Percentiles rank a stretch among this genome's conserved stretches.
phyloP scores from a whole-genome alignment of 371 early-diverging fungal genomes.

The Blakeslea trispora region DNA sequence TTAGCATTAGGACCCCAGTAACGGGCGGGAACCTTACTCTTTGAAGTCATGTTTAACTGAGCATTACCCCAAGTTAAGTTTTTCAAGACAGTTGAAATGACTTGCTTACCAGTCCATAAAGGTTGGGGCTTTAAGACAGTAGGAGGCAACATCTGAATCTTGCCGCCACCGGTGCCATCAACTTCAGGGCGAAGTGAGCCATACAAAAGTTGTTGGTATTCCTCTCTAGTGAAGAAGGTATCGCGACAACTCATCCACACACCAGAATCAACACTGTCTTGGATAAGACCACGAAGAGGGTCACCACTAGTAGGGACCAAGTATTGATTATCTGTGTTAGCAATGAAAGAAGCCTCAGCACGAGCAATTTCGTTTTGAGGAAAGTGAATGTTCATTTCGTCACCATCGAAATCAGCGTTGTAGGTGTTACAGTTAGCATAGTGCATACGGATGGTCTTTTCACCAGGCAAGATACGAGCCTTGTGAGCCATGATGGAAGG shows the following conservation, averaged over 20 bases:
- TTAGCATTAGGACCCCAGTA: constrained; percentile 94
- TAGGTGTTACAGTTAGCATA: constrained; percentile 98
- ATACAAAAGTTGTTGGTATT: constrained; percentile 95
- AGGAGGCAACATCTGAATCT: constrained; percentile 81
- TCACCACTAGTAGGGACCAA: constrained; percentile 97
- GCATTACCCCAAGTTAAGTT: constrained; percentile 66
- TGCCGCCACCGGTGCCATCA: constrained; percentile 71
- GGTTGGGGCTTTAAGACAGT: constrained; percentile 86
- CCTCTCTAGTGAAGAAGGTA: constrained; percentile 87
- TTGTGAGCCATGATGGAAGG: constrained; percentile 99
- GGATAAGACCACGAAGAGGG: constrained; percentile 99
- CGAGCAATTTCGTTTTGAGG: constrained; percentile 97
- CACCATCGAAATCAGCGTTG: constrained; percentile 99
- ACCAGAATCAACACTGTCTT: constrained; percentile 99
- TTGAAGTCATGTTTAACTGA: constrained; percentile 87
- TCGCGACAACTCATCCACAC: constrained; percentile 93
- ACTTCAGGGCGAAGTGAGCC: constrained; percentile 80
- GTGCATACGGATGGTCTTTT: constrained; percentile 99
- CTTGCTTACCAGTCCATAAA: constrained; percentile 99
- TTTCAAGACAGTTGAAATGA: constrained; percentile 85
- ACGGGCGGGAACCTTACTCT: constrained; percentile 85
- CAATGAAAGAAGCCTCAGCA: constrained; percentile 95
- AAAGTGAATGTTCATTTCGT: constrained; percentile 99
- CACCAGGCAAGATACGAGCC: constrained; percentile 93
- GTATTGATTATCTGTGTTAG: constrained; percentile 97